Evolutionary conservation across 805 yeast species (phyloP).

Genomic region (Komagataella pseudopastoris): DNA sequence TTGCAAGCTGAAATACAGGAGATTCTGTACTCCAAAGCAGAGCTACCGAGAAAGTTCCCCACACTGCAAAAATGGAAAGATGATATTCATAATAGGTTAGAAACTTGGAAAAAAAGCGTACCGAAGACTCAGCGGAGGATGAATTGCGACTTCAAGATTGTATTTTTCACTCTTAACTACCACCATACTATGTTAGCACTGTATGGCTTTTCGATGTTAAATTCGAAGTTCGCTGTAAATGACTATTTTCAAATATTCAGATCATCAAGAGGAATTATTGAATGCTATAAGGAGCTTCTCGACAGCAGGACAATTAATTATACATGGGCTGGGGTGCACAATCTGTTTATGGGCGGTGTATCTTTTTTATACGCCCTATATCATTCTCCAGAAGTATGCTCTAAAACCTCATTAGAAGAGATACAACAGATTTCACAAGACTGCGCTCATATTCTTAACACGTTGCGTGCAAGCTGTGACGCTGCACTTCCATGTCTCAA

Average conservation of each 20-base stretch:
- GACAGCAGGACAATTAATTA: slow-evolving; percentile 53
- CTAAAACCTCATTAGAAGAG: slow-evolving; percentile 28
- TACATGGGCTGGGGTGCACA: slow-evolving; percentile 90
- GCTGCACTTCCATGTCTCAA: slow-evolving; percentile 66
- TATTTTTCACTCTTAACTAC: slow-evolving; percentile 63
- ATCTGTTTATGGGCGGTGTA: slow-evolving; percentile 79
- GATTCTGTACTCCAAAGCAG: slow-evolving; percentile 56
- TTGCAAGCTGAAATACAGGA: slow-evolving; percentile 70
- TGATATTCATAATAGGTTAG: slow-evolving; percentile 35
- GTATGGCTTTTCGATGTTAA: slow-evolving; percentile 69
- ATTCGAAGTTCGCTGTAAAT: slow-evolving; percentile 33
- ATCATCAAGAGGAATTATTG: slow-evolving; percentile 55
- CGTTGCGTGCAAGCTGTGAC: slow-evolving; percentile 57
- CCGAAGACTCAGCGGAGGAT: slow-evolving; percentile 44
- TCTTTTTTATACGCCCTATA: slow-evolving; percentile 69
- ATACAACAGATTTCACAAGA: slow-evolving; percentile 33
- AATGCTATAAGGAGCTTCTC: slow-evolving; percentile 45
- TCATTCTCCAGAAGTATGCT: slow-evolving; percentile 43
- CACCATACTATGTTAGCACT: slow-evolving; percentile 60
- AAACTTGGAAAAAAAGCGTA: slow-evolving; percentile 44
- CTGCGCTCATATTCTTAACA: slow-evolving; percentile 43
- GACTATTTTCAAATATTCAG: slow-evolving; percentile 46
- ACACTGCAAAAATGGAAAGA: slow-evolving; percentile 50
- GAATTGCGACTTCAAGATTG: slow-evolving; percentile 64
- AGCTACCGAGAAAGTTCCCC: slow-evolving; percentile 50